Evolutionary conservation across 768 basidiomycete genomes (phyloP), one percentile per base, ranked within the genome.

Genomic region (Phaeolepiota aurea): DNA sequence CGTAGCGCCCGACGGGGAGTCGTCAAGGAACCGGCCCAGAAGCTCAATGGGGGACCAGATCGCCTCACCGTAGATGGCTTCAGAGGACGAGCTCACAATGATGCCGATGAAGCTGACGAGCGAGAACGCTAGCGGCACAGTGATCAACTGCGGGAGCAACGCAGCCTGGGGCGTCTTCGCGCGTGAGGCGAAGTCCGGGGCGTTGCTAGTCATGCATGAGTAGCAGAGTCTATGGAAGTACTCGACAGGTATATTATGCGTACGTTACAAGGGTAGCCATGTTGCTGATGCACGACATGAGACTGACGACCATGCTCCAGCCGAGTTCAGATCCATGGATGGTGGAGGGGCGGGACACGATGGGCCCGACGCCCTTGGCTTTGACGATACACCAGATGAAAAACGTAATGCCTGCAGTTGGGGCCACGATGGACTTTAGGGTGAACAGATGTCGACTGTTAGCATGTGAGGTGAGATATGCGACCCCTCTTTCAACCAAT

Each of bases 31-130:
- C 50, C 62, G 74, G 38, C 69, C 73, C 38, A 87, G 64, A 34
- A 87, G 64, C 50, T 83, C 79, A 50, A 90, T 72, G 2, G 85
- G 84, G 2, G 77, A 78, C 87, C 86, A 89, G 40, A 90, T 74
- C 11, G 79, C 75, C 47, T 80, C 77, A 16, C 82, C 84, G 50
- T 82, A 89, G 48, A 89, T 81, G 11, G 77, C 71, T 46, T 78
- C 68, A 14, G 82, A 82, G 14, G 83, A 82, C 1, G 86, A 87
- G 42, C 79, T 79, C 47, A 91, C 86, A 38, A 87, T 76, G 56
- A 91, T 85, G 1, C 86, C 85, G 44, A 90, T 65, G 60, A 90
- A 82, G 51, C 78, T 79, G 50, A 86, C 79, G 40, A 87, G 54
- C 18, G 78, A 77, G 61, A 87, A 87, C 1, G 76, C 73, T 40